Conservation (phyloP, 208 protist species). For the Crithidia sp. region DNA sequence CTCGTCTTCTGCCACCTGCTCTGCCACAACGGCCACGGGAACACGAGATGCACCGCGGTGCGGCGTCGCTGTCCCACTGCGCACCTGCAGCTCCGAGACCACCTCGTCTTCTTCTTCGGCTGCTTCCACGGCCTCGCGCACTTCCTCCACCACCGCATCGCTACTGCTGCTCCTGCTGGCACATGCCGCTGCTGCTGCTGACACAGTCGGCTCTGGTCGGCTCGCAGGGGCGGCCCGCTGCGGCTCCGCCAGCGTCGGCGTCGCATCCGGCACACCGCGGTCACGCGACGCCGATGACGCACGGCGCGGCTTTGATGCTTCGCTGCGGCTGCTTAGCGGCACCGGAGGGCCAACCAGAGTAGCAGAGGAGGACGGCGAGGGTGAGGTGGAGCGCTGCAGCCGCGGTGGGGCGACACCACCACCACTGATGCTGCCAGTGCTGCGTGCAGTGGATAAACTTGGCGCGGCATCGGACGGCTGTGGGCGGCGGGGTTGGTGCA, state of each 20-base stretch:
- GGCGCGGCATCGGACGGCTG: conserved; percentile 7
- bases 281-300: conserved; percentile 3
- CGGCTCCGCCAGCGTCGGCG: conserved; percentile 27
- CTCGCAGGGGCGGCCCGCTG: conserved; percentile 17
- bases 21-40: not conserved
- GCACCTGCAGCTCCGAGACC: not conserved
- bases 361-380: conserved; percentile 7
- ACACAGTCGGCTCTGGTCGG: not conserved
- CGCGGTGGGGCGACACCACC: conserved; percentile 32
- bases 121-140: not conserved
- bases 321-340: not conserved
- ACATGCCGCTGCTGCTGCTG: not conserved
- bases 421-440: too few species aligned
- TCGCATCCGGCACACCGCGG: not conserved
- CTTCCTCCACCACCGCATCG: too few species aligned
- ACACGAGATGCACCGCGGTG: not conserved
- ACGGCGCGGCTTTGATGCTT: not conserved
- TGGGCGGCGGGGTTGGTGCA: conserved; percentile 24
- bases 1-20: not conserved
- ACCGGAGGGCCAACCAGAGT: not conserved
- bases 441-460: not conserved
- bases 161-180: conserved; percentile 13
- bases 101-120: conserved; percentile 6
- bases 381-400: conserved; percentile 42
- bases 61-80: conserved; percentile 13